These are phyloP conservation scores for Cercophora scortea DNA, from an alignment of 495 filamentous ascomycete species.

Conservation along the genomic window DNA sequence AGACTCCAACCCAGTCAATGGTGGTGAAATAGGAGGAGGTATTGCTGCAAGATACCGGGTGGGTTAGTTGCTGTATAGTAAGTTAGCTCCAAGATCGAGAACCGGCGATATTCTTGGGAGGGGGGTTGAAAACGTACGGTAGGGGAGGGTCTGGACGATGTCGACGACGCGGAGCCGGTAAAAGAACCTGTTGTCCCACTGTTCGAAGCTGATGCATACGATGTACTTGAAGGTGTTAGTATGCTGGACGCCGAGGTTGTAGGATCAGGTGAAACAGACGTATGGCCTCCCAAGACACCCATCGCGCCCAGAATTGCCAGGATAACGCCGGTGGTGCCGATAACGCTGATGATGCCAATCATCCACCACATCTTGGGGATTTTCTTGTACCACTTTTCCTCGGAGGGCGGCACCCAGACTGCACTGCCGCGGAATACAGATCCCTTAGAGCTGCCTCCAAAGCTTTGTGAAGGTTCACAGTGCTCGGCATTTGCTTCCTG, in stretches of 20 bases:
- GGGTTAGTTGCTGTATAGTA: neutral
- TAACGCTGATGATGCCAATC: slow-evolving; percentile 5
- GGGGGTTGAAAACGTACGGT: neutral
- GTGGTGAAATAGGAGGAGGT: slow-evolving; percentile 8
- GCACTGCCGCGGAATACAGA: slow-evolving; percentile 1
- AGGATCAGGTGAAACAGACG: slow-evolving; percentile 3
- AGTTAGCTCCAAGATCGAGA: neutral
- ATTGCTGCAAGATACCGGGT: slow-evolving; percentile 5
- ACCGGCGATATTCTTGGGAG: neutral
- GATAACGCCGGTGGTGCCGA: slow-evolving; percentile 16
- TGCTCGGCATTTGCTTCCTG: neutral
- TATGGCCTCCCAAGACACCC: slow-evolving; percentile 5
- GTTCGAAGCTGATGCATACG: neutral
- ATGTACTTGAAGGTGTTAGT: slow-evolving; percentile 9
- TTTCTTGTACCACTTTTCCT: slow-evolving; percentile 18
- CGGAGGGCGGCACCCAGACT: slow-evolving; percentile 9
- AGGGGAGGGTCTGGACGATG: neutral
- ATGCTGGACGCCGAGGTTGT: neutral
- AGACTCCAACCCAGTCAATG: slow-evolving; percentile 9
- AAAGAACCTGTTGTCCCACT: too few species aligned
- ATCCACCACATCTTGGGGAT: slow-evolving; percentile 12
- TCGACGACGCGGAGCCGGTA: neutral
- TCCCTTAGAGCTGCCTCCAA: slow-evolving; percentile 7
- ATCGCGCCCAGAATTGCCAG: slow-evolving; percentile 22
- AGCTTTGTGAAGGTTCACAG: neutral